Base-by-base conservation (phyloP, 192 early-diverging fungal species). In the Coemansia sp. region DNA sequence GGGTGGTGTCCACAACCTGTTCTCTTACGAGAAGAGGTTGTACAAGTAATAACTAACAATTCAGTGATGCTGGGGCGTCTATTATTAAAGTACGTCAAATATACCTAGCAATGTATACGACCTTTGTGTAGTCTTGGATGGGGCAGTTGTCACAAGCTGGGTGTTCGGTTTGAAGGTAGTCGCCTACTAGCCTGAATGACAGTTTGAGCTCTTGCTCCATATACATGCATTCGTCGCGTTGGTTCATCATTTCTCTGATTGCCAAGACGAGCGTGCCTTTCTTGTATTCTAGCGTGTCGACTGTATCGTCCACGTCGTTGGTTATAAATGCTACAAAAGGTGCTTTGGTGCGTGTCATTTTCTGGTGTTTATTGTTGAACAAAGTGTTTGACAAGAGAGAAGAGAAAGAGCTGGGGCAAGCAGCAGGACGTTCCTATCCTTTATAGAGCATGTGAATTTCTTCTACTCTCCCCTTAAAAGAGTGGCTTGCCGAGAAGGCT, bases 1-100 rank as follows among this genome's bases (percentile, higher is more conserved):
- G 83, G 97, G 97, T 45, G 94, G 94, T 73, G 97, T 99, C 47
- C 95, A 99, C 78, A 91, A 89, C 6, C 83, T 97, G 33, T 86
- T 90, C 83, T 87, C 86, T 16, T 95, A 86, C 70, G 94, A 95
- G 82, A 94, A 92, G 83, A 78, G 88, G 39, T 76, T 90, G 26
- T 90, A 88, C 79, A 73, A 73, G 67, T 80, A 75, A 62, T 52
- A 1, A 55, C 43, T 31, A 47, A 47, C 23, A 23, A 52, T 20
- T 25, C 0, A 26, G 26, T 8, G 16, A 26, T 2, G 6, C 6
- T 52, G 8, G 13, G 13, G 37, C 3, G 9, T 38, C 11, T 38
- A 38, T 38, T 38, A 38, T 13, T 38, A 10, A 10, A 9, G 2
- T 6, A 2, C 11, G 13, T 13, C 13, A 38, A 13, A 38, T 38